These are phyloP conservation scores for Kodamaea lidongshanica DNA, from an alignment of 805 yeast genomes.

Conservation along the genomic window DNA sequence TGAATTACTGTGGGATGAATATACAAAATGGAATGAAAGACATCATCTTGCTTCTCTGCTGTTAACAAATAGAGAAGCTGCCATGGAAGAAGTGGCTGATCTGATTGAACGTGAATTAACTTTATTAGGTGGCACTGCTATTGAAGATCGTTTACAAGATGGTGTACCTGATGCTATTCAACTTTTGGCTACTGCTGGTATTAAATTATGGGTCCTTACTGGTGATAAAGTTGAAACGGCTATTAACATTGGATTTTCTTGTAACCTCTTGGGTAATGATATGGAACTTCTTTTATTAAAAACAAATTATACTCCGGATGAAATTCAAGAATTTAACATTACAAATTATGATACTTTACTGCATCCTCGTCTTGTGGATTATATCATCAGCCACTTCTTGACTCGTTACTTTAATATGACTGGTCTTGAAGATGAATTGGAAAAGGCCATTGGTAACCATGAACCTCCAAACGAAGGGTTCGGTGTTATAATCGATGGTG, in stretches of 20 bases:
- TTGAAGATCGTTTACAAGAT: constrained; percentile 71
- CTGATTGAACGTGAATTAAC: constrained; percentile 54
- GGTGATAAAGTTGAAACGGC: constrained; percentile 84
- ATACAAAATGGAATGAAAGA: constrained; percentile 54
- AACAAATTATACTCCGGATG: constrained; percentile 24
- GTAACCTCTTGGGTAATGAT: constrained; percentile 59
- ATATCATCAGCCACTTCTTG: constrained; percentile 48
- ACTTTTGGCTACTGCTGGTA: constrained; percentile 61
- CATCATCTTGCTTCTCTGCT: constrained; percentile 65
- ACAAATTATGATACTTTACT: constrained; percentile 16
- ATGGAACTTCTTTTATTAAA: constrained; percentile 64
- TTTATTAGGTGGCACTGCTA: constrained; percentile 73
- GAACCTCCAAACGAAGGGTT: constrained; percentile 51
- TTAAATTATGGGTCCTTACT: constrained; percentile 77
- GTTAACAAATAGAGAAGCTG: constrained; percentile 56
- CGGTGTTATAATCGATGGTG: constrained; percentile 70
- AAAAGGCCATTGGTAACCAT: constrained; percentile 53
- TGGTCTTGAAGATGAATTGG: constrained; percentile 55
- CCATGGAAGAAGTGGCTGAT: constrained; percentile 70
- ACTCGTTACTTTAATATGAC: constrained; percentile 49
- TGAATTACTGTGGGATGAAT: constrained; percentile 57
- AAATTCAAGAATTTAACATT: constrained; percentile 17
- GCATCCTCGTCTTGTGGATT: constrained; percentile 36
- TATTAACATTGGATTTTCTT: constrained; percentile 74
- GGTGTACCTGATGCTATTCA: constrained; percentile 75